Conservation (phyloP, 305 asterid species). For the Solanum hybrid region DNA sequence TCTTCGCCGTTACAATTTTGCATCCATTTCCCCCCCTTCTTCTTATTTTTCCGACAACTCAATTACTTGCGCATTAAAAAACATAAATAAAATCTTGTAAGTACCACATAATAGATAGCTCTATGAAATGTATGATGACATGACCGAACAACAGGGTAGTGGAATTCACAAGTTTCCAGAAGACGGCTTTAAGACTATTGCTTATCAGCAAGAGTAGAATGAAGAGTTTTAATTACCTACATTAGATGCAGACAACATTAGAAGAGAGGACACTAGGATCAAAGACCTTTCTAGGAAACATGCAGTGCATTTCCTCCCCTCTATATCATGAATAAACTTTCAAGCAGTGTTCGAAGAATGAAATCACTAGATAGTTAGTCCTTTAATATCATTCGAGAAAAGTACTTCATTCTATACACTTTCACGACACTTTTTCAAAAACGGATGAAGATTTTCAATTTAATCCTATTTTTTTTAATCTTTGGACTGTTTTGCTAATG, state of each 20-base stretch:
- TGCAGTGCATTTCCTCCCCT: not conserved
- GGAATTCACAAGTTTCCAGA: not conserved
- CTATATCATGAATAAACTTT: too few relatives aligned
- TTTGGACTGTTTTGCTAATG: not conserved
- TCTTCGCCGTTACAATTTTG: too few relatives aligned
- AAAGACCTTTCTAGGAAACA: too few relatives aligned
- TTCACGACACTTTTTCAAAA: not conserved
- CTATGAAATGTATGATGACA: too few relatives aligned
- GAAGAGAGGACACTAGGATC: too few relatives aligned
- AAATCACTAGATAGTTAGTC: not conserved
- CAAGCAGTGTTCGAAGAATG: not conserved
- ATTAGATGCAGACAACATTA: too few relatives aligned
- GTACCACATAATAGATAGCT: not conserved
- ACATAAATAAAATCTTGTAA: not conserved
- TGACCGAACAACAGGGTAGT: not conserved
- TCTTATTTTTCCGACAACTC: not conserved
- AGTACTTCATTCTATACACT: not conserved
- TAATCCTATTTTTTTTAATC: too few relatives aligned
- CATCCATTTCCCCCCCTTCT: too few relatives aligned
- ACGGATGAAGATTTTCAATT: not conserved
- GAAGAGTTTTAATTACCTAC: not conserved
- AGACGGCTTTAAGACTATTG: not conserved
- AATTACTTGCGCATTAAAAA: too few relatives aligned
- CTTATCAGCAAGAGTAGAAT: too few relatives aligned
- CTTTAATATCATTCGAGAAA: not conserved